A percentile compares a stretch with the other conserved stretches of the same genome.
phyloP scores from a whole-genome alignment of 495 filamentous ascomycete species.

The Parachaetomium inaequale region DNA sequence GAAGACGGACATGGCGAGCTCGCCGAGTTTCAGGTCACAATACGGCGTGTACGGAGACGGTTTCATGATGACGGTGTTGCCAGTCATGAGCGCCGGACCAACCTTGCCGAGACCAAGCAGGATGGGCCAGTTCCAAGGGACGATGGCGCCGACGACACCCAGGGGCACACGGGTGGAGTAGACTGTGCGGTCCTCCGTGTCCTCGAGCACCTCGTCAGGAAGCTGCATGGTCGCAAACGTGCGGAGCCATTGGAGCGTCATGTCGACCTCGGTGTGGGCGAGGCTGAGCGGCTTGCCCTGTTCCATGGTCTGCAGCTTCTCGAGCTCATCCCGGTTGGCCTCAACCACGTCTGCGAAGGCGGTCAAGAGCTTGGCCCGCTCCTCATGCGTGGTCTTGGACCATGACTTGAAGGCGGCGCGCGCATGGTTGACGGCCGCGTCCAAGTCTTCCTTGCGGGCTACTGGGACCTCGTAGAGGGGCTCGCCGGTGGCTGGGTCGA shows the following conservation, averaged over 20 bases:
- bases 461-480: conserved; percentile 39
- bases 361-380: conserved; percentile 48
- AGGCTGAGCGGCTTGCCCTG: conserved; percentile 18
- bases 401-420: conserved; percentile 41
- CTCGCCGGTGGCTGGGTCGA: conserved; percentile 40
- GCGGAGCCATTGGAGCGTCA: conserved; percentile 7
- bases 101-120: conserved; percentile 54
- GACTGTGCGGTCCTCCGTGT: conserved; percentile 27
- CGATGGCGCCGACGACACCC: conserved; percentile 51
- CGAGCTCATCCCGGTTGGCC: conserved; percentile 30
- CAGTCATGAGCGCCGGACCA: conserved; percentile 50
- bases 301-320: conserved; percentile 30
- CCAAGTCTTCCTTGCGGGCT: conserved; percentile 38
- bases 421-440: conserved; percentile 41
- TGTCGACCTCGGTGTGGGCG: conserved; percentile 31
- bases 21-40: conserved; percentile 59
- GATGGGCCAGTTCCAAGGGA: conserved; percentile 62
- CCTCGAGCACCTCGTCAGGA: conserved; percentile 31
- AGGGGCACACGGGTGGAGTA: conserved; percentile 35
- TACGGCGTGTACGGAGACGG: conserved; percentile 62
- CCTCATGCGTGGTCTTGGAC: conserved; percentile 27
- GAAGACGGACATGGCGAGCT: conserved; percentile 57
- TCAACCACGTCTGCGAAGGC: conserved; percentile 44
- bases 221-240: conserved; percentile 2
- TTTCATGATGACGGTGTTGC: conserved; percentile 62